Base-by-base conservation (phyloP, 306 rosid species). In the Adenanthera pavonina region DNA sequence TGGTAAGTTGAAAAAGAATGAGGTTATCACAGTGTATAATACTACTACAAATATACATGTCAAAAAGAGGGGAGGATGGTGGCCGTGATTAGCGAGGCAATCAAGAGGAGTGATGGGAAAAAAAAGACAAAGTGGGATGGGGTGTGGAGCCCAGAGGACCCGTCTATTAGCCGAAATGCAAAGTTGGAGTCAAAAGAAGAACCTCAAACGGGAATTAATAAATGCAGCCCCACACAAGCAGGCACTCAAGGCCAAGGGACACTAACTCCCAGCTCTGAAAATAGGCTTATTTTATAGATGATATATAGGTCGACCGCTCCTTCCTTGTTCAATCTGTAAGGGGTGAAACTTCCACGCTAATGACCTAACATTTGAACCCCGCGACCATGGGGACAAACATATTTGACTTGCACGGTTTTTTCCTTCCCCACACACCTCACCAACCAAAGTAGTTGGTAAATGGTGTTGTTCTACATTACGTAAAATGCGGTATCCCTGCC, bases 21-120 rank as follows among this genome's bases (percentile, higher is more conserved):
- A 19, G 64, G 9, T 19, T 57, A 35, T 57, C 19, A 20, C 8
- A 20, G 51, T 1, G 13, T 2, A 8, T 8, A 46, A 11, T 8
- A 46, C 14, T 8, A 8, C 2, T 2, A 51, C 1, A 5, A 53
- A 19, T 76, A 76, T 25, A 1, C 30, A 25, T 25, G 30, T 25
- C 30, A 53, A 81, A 85, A 53, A 13, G n/a, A 6, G 30, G 65
- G 6, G 65, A 9, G 7, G 16, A 25, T 25, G 25, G 57, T 2
- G 69, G 36, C 40, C 89, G 89, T 81, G 84, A 87, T 87, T 20
- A 78, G 89, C 87, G 89, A 84, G 80, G 83, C 71, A 78, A 86
- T 77, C 62, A 73, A 41, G 85, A 80, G 14, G 33, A 76, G 75
- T 72, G 85, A 72, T 80, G 72, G 83, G 59, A 35, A 4, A 52